Evolutionary conservation across 2,329 filamentous ascomycete genomes (phyloP), one percentile per base, ranked within the genome.

Genomic region (Trichoderma cornu-damae): DNA sequence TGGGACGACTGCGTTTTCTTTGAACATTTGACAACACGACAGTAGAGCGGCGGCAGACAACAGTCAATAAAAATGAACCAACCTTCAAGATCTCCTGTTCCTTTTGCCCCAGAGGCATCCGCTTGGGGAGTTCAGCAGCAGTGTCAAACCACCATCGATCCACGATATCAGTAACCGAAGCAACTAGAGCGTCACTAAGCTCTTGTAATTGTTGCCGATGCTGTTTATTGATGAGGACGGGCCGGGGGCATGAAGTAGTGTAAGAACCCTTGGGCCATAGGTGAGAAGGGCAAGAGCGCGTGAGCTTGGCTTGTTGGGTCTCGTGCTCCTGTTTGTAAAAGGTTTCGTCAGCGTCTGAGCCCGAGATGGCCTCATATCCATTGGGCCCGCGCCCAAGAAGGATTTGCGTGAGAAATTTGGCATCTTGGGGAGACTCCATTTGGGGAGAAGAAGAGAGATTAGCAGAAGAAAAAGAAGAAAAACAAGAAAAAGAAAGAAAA

Each of bases 131-230:
- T 1, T 55, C 32, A 1, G 71, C 70, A 1, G 67, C 61, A 4
- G 16, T 3, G 24, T 73, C 71, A 2, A 48, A 61, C 72, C 72
- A 76, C 73, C 73, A 76, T 3, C 72, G 66, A 30, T 65, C 58
- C 11, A 76, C 70, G 54, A 75, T 71, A 46, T 73, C 66, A 2
- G 59, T 61, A 9, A 75, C 59, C 4, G 73, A 70, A 2, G 51
- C 28, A 2, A 67, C 68, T 26, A 75, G 52, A 2, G 69, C 66
- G 7, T 66, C 62, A 16, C 70, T 69, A 4, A 75, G 48, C 6
- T 63, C 57, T 2, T 60, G 48, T 20, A 74, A 34, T 42, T 70
- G 68, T 12, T 62, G 32, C 16, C 70, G 61, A 8, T 74, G 72
- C 16, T 67, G 48, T 1, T 62, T 44, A 3, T 62, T 60, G 6